Evolutionary conservation across 257 asterid genomes (phyloP), one percentile per base, ranked within the genome.

Genomic region (Ajuga chamaepitys): DNA sequence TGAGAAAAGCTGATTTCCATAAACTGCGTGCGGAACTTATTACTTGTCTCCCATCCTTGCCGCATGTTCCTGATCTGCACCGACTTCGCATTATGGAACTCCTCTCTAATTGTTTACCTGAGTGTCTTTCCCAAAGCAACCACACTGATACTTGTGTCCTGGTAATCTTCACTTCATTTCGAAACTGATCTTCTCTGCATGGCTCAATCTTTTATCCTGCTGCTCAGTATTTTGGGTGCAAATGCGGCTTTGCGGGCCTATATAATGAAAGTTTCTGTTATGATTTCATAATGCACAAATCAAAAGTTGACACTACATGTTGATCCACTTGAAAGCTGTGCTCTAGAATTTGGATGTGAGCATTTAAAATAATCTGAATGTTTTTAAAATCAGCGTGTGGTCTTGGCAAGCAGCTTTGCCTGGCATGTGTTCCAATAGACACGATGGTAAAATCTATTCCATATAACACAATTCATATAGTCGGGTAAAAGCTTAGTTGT

Each of bases 41-140:
- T 46, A 71, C 88, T 52, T 89, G 95, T 67, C 91, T 89, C 38
- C 95, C 96, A 63, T 86, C 95, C 61, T 71, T 93, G 77, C 87
- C 86, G 18, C 81, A 86, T 62, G 81, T 91, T 87, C 91, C 94
- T 14, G 92, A 85, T 75, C 72, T 91, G 71, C 91, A 83, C 66
- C 77, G 66, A 73, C 67, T 84, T 62, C 80, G 81, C 66, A 64
- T 89, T 48, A 62, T 81, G 73, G 88, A 92, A 68, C 87, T 82
- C 77, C 82, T 92, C 70, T 74, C 83, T 11, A 89, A 85, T 67
- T 89, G 97, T 69, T 72, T 92, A 59, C 95, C 98, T 2, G 91
- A 80, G 73, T 77, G 82, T 35, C 79, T 92, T 74, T 82, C 83
- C 41, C 75, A 75, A 68, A 72, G 65, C 82, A 91, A 88, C 77